phyloP scores from a whole-genome alignment of 106 monocot species.

The Posidonia australis region DNA sequence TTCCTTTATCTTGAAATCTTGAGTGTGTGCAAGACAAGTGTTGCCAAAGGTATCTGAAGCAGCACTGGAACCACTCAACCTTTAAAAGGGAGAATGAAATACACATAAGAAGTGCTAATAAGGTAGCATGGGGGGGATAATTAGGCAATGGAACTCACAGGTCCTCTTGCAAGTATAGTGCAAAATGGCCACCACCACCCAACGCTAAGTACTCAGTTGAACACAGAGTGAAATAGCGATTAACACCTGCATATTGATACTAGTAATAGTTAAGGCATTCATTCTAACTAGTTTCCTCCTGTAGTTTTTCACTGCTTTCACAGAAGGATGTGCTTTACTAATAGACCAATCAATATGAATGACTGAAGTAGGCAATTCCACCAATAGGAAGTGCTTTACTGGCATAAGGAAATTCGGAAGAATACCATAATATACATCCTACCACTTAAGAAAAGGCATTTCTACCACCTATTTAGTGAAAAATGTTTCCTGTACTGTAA shows the following conservation, averaged over 20 bases:
- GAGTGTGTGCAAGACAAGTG: conserved; percentile 69
- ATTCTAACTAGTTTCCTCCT: background rate
- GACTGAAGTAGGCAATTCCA: background rate
- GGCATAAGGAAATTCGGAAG: no score
- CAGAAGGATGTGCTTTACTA: background rate
- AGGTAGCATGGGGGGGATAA: background rate
- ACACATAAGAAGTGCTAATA: background rate
- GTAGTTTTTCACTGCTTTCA: background rate
- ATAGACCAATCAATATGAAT: background rate
- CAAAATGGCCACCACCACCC: conserved; percentile 95
- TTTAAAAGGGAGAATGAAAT: conserved; percentile 12
- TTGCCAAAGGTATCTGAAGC: conserved; percentile 87
- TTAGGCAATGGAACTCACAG: conserved; percentile 43
- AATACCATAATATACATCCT: no score
- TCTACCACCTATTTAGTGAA: no score
- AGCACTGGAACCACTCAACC: conserved; percentile 86
- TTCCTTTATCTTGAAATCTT: conserved; percentile 87
- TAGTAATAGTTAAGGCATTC: background rate
- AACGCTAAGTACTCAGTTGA: conserved; percentile 74
- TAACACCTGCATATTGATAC: conserved; percentile 54
- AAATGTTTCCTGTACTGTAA: no score
- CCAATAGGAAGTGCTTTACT: no score
- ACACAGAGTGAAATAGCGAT: conserved; percentile 86
- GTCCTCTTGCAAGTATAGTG: conserved; percentile 88
- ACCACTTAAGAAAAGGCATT: no score